Conservation (phyloP, 169 alveolate genomes). For the Cryptosporidium meleagridis region DNA sequence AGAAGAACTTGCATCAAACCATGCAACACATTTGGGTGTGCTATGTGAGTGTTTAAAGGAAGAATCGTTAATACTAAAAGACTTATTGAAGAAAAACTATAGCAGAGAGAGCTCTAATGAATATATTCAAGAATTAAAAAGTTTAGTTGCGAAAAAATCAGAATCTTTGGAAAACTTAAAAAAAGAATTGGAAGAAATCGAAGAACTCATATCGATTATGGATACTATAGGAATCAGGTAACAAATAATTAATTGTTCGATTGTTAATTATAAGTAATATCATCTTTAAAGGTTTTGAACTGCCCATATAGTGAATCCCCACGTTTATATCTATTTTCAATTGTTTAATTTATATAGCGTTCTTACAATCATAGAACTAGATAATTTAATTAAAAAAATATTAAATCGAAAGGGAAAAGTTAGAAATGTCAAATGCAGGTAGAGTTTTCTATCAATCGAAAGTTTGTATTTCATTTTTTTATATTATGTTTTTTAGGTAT, state of each 20-base stretch:
- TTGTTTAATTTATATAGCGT: not conserved
- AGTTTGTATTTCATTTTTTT: not conserved
- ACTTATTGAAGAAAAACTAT: slow-evolving; percentile 25
- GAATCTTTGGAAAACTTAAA: slow-evolving; percentile 37
- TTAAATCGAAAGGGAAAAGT: not conserved
- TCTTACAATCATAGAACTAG: not conserved
- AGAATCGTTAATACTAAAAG: slow-evolving; percentile 54
- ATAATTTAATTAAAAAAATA: too few relatives aligned
- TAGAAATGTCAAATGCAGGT: not conserved
- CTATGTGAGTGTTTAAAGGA: slow-evolving; percentile 67
- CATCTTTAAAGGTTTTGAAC: not conserved
- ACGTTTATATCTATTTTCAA: not conserved
- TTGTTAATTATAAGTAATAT: not conserved
- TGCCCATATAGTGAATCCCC: not conserved
- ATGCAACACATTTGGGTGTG: slow-evolving; percentile 57
- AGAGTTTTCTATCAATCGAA: not conserved
- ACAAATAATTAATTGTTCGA: not conserved
- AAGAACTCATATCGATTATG: slow-evolving; percentile 43
- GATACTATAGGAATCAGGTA: slow-evolving; percentile 15
- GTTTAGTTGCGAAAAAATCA: slow-evolving; percentile 22
- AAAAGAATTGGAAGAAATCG: slow-evolving; percentile 48
- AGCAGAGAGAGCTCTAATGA: slow-evolving; percentile 23
- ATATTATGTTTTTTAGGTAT: not conserved
- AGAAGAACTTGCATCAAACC: slow-evolving; percentile 66
- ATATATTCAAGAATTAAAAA: slow-evolving; percentile 38